Evolutionary conservation across 805 yeast species (phyloP).

Genomic region (Myxozyma neotropica): DNA sequence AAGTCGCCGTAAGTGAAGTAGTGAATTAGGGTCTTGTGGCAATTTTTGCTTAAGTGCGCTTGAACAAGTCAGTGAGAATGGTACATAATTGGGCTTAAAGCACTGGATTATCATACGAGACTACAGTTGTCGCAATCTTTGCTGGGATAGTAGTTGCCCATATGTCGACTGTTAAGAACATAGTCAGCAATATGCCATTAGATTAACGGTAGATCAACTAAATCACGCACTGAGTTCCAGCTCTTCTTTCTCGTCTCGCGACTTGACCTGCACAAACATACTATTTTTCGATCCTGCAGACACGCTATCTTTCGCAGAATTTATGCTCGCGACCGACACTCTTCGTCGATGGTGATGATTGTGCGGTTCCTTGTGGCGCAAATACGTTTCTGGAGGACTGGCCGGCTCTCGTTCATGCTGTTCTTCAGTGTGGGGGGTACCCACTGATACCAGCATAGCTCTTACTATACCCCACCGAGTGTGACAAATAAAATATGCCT

Average conservation of each 20-base stretch:
- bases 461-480: neutral
- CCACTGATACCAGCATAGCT: conserved; percentile 21
- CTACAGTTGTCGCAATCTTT: conserved; percentile 35
- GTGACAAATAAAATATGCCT: neutral
- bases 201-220: neutral
- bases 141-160: conserved; percentile 44
- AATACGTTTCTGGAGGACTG: conserved; percentile 5
- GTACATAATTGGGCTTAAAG: neutral
- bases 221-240: conserved; percentile 22
- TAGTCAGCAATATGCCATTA: neutral
- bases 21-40: conserved; percentile 41
- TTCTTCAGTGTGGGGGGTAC: neutral
- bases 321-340: neutral
- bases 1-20: conserved; percentile 44
- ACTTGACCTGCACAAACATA: conserved; percentile 19
- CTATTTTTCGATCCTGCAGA: neutral
- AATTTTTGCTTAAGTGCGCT: conserved; percentile 39
- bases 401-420: neutral
- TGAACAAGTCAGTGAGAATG: neutral
- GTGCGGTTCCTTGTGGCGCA: conserved; percentile 26
- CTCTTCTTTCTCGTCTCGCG: conserved; percentile 16
- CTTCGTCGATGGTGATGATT: conserved; percentile 23
- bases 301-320: neutral
- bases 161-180: conserved; percentile 37
- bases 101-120: conserved; percentile 32